A percentile compares a stretch with the other conserved stretches of the same genome.
Evolutionary conservation across 805 yeast species (phyloP).

Genomic region (Barnettozyma vustinii): DNA sequence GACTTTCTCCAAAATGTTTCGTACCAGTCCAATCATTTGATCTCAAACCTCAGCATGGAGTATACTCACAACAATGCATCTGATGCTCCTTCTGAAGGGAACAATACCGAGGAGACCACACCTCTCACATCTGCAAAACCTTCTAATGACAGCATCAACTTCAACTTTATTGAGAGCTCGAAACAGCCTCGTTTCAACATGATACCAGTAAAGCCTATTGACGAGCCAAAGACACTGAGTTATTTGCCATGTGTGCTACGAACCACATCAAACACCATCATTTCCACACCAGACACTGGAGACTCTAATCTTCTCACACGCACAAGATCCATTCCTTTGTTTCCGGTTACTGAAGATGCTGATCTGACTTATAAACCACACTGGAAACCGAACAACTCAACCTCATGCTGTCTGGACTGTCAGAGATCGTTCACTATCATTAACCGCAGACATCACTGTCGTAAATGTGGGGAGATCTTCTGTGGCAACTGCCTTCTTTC

Average conservation of each 20-base stretch:
- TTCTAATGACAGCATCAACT: conserved; percentile 19
- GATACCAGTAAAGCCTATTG: conserved; percentile 49
- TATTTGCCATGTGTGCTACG: conserved; percentile 76
- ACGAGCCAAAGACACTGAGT: conserved; percentile 66
- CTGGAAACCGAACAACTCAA: conserved; percentile 61
- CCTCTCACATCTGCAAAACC: conserved; percentile 20
- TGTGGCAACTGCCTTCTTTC: conserved; percentile 56
- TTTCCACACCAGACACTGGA: background rate
- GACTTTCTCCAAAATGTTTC: conserved; percentile 7
- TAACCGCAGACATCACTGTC: conserved; percentile 67
- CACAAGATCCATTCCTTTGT: background rate
- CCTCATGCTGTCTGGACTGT: conserved; percentile 57
- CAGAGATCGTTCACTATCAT: conserved; percentile 53
- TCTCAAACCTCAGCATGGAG: conserved; percentile 7
- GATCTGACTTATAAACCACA: conserved; percentile 32
- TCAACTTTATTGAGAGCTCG: conserved; percentile 10
- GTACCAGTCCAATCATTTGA: conserved; percentile 1
- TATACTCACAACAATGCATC: conserved; percentile 4
- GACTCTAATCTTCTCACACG: background rate
- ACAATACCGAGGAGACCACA: conserved; percentile 5
- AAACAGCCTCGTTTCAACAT: conserved; percentile 16
- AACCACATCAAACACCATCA: conserved; percentile 24
- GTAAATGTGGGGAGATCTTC: conserved; percentile 67
- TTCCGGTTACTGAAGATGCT: background rate
- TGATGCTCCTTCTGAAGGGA: background rate